phyloP scores from a whole-genome alignment of 441 rosid species.

The Populus tomentosa region DNA sequence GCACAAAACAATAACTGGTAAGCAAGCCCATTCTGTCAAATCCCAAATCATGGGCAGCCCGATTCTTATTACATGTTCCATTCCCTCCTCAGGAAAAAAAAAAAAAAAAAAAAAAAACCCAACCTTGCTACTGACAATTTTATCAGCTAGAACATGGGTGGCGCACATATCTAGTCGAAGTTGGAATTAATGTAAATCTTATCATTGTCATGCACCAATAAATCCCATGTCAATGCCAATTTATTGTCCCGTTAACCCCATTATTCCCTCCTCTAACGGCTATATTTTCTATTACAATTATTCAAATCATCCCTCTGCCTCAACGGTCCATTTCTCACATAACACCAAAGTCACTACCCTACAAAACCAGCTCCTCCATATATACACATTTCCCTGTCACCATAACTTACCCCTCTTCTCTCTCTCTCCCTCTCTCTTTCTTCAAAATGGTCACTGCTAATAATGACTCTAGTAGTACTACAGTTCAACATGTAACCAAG shows the following conservation, averaged over 20 bases:
- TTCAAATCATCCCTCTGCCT: slow-evolving; percentile 25
- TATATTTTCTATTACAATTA: slow-evolving; percentile 16
- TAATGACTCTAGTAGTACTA: not conserved
- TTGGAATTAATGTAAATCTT: not conserved
- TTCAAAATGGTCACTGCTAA: slow-evolving; percentile 1
- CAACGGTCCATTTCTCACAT: slow-evolving; percentile 60
- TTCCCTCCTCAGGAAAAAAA: not conserved
- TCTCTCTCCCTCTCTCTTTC: slow-evolving; percentile 8
- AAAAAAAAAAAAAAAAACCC: no score
- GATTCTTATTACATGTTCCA: not conserved
- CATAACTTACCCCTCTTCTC: not conserved
- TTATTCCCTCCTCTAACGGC: slow-evolving; percentile 29
- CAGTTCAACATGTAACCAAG: slow-evolving; percentile 58
- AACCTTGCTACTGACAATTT: not conserved
- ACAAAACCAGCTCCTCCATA: not conserved
- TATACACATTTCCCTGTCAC: not conserved
- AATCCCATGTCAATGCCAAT: slow-evolving; percentile 24
- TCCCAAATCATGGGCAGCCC: not conserved
- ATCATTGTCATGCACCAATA: not conserved
- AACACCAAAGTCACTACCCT: slow-evolving; percentile 5
- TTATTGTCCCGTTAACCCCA: not conserved
- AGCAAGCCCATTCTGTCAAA: not conserved
- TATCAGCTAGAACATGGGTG: not conserved
- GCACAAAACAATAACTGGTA: not conserved
- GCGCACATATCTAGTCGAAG: not conserved